Conservation (phyloP, 495 filamentous ascomycete genomes). For the Corynascus novoguineensis region DNA sequence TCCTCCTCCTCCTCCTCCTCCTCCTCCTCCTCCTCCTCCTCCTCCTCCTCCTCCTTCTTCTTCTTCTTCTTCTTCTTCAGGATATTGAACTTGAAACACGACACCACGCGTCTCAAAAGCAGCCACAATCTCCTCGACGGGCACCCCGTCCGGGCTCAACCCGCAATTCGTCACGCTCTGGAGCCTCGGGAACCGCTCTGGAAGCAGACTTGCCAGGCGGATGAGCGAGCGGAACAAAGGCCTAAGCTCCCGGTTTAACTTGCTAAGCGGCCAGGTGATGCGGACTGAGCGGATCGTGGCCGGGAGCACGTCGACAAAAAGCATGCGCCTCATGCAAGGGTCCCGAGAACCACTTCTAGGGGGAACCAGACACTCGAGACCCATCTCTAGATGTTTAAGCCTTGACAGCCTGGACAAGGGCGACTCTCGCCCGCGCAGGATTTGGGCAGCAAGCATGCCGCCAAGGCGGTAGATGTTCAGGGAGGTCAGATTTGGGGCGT, state of each 20-base stretch:
- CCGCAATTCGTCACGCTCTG: no score
- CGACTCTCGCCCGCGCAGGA: not conserved
- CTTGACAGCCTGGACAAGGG: not conserved
- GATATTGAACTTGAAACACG: no score
- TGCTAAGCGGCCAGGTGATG: not conserved
- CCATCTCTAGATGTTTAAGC: not conserved
- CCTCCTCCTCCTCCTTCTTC: no score
- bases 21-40: no score
- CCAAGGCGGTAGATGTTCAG: not conserved
- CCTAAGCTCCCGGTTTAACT: no score
- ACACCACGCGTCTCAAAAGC: no score
- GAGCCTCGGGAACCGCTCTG: no score
- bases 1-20: no score
- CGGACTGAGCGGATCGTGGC: not conserved
- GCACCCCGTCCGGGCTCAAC: no score
- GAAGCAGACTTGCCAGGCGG: not conserved
- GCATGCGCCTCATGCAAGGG: not conserved
- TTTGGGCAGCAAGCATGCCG: no score
- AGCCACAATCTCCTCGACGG: no score
- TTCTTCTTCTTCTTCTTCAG: no score
- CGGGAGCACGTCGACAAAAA: not conserved
- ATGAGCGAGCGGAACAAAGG: not conserved
- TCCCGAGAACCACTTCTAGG: not conserved
- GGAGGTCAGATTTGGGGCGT: not conserved
- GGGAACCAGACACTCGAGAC: not conserved